Conservation (phyloP, 1,284 basidiomycete species). For the Fomitopsis schrenkii region DNA sequence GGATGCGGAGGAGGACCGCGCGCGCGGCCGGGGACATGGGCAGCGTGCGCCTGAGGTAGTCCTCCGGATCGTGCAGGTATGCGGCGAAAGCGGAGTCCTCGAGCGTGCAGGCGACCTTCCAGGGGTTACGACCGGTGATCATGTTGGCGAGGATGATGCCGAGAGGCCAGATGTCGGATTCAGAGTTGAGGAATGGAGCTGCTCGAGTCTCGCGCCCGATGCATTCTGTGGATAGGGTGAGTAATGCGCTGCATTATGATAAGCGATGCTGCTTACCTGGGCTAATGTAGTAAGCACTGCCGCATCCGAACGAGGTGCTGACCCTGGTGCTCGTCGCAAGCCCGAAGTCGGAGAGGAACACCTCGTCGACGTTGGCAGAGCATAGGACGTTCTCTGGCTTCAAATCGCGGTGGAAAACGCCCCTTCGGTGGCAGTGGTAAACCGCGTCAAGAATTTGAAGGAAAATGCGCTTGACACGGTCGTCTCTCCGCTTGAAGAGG, state of each 20-base stretch:
- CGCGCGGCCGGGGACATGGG: constrained; percentile 40
- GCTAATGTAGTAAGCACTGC: constrained; percentile 57
- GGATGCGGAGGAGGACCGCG: constrained; percentile 29
- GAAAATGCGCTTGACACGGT: constrained; percentile 44
- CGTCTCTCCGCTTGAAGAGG: constrained; percentile 43
- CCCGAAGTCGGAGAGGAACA: constrained; percentile 65
- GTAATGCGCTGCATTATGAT: not conserved
- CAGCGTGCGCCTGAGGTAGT: constrained; percentile 44
- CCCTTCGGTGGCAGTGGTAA: constrained; percentile 51
- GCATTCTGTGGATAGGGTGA: constrained; percentile 40
- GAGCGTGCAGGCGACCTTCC: constrained; percentile 48
- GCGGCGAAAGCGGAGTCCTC: constrained; percentile 54
- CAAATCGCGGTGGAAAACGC: constrained; percentile 66
- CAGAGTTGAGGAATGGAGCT: constrained; percentile 45
- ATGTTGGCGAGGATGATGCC: constrained; percentile 69
- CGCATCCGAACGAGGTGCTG: constrained; percentile 49
- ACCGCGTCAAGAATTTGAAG: constrained; percentile 62
- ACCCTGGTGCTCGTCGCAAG: constrained; percentile 53
- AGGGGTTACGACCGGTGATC: constrained; percentile 63
- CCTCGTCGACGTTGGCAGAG: constrained; percentile 34
- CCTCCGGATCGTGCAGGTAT: constrained; percentile 40
- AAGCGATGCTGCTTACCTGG: constrained; percentile 35
- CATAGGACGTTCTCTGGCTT: constrained; percentile 75
- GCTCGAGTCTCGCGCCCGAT: constrained; percentile 34
- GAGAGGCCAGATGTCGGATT: constrained; percentile 69